Conservation (phyloP, 306 rosid species). For the Vigna reflexopilosa region DNA sequence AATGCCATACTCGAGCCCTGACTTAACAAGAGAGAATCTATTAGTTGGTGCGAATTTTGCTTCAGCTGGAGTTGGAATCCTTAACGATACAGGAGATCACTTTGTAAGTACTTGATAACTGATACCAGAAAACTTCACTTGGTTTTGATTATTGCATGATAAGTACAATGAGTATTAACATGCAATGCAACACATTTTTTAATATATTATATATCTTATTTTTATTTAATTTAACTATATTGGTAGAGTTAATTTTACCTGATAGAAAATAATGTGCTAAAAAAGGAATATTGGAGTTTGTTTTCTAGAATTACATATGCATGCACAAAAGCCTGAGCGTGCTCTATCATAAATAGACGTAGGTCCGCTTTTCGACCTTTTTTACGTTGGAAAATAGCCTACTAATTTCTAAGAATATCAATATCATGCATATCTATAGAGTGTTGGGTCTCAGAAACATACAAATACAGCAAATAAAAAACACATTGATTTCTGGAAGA, state of each 20-base stretch:
- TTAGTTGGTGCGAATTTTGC: conserved; percentile 81
- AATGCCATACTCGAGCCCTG: conserved; percentile 71
- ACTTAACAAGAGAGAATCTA: conserved; percentile 54
- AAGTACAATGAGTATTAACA: background rate
- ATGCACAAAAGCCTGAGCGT: background rate
- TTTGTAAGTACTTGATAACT: conserved; percentile 58
- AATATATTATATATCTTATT: background rate
- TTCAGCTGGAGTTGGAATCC: conserved; percentile 80
- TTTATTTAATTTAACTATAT: background rate
- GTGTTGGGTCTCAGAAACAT: too few relatives aligned
- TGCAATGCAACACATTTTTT: background rate
- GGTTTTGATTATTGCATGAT: background rate
- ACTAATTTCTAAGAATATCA: too few relatives aligned
- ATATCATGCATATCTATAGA: too few relatives aligned
- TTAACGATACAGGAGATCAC: conserved; percentile 75
- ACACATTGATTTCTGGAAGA: too few relatives aligned
- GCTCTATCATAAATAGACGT: background rate
- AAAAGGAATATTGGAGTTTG: background rate
- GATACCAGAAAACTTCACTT: background rate
- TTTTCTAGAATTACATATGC: background rate
- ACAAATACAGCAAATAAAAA: too few relatives aligned
- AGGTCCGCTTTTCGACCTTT: background rate
- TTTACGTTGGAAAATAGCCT: background rate
- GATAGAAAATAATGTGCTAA: background rate
- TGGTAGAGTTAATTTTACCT: background rate